A percentile compares a stretch with the other conserved stretches of the same genome.
These are phyloP conservation scores for Moesziomyces sp. DNA, from an alignment of 1,284 basidiomycete species.

Conservation along the genomic window DNA sequence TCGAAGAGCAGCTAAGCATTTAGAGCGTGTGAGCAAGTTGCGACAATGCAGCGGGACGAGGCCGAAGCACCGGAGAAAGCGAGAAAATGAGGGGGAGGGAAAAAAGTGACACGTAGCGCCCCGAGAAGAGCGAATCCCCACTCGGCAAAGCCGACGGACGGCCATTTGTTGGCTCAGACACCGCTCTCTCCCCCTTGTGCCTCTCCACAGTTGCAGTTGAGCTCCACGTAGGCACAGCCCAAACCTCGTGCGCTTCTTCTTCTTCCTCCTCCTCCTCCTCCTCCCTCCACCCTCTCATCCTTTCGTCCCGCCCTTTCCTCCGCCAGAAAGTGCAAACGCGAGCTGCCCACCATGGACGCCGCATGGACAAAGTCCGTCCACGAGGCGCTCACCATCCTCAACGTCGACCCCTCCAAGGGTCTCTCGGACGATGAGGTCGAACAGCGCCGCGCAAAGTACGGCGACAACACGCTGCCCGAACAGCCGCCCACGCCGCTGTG, in stretches of 20 bases:
- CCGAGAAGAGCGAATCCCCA: neutral
- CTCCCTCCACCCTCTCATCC: neutral
- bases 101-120: neutral
- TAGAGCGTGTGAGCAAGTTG: too few species aligned
- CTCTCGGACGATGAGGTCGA: conserved; percentile 56
- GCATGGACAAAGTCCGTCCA: conserved; percentile 63
- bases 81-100: neutral
- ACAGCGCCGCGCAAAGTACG: conserved; percentile 44
- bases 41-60: neutral
- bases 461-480: conserved; percentile 76
- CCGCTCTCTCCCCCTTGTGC: too few species aligned
- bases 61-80: neutral
- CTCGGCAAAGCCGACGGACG: neutral
- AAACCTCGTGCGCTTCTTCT: neutral
- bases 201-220: neutral
- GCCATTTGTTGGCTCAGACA: neutral
- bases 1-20: too few species aligned
- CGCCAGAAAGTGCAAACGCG: neutral
- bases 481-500: conserved; percentile 88
- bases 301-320: neutral
- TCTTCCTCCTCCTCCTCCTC: neutral
- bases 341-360: conserved; percentile 49
- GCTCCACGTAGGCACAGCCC: neutral
- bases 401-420: conserved; percentile 54
- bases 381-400: conserved; percentile 51